Evolutionary conservation across 2,329 filamentous ascomycete species (phyloP), one percentile per base, ranked within the genome.

Genomic region (Teratosphaeria nubilosa): DNA sequence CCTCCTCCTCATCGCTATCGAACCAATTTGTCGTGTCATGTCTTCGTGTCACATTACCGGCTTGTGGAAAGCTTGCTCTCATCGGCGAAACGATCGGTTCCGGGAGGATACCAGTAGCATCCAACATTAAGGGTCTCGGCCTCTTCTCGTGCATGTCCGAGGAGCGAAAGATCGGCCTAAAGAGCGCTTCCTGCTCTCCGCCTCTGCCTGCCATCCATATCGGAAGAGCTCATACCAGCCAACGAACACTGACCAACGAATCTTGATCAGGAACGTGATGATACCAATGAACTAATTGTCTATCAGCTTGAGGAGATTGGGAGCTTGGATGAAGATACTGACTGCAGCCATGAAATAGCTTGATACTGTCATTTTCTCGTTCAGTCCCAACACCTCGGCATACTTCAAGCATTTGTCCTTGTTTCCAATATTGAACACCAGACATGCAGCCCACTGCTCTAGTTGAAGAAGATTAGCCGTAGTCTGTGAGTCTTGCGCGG

Each of bases 181-280:
- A 9, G 25, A 53, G 22, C 30, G 31, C 55, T 50, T 60, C 51
- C 14, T 62, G 25, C 59, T 14, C 58, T 30, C 53, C 51, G 48
- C 56, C 53, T 24, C 31, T 54, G 45, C 30, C 7, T 27, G 52
- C 60, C 9, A 59, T 59, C 41, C 41, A 48, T 64, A 52, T 11
- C 61, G 60, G 45, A 69, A n/a, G n/a, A 90, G 71, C 37, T 91
- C 85, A 51, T 78, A 67, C 90, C 90, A 95, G 62, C 87, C 90
- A 3, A 77, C 80, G 53, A 90, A 75, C 86, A 95, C 94, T 20
- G 86, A 84, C 73, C 81, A 83, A 55, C 89, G 86, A 52, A 87
- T 86, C 53, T 94, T 82, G 59, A 95, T 81, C 59, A 91, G 72
- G 51, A 91, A 76, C 51, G 88, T 83, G 86, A 88, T 91, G 56